Base-by-base conservation (phyloP, 1,284 basidiomycete genomes). In the Fomitopsis schrenkii region DNA sequence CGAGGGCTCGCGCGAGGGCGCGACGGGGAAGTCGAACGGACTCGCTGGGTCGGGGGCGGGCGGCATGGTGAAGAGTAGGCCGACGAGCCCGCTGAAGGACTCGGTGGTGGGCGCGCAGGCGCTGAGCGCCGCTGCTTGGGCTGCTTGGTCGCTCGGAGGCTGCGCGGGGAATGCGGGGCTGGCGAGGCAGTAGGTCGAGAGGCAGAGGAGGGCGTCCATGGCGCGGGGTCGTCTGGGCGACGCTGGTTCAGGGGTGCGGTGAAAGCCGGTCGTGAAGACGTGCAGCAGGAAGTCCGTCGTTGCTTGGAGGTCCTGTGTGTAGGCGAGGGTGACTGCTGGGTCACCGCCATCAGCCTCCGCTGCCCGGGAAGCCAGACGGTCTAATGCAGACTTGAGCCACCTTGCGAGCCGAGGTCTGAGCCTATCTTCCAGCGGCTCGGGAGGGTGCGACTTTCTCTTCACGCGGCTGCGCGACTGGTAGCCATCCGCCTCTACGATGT, bases 141-240 rank as follows among this genome's bases (percentile, higher is more conserved):
- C 19, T 12, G 35, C 35, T 12, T 26, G 33, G 35, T 38, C 52
- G 35, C 9, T 2, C 9, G 22, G 57, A 63, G 57, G 58, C 58
- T 55, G 66, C 38, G 35, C 65, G 48, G 46, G 41, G 38, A 68
- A 33, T 14, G 58, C 41, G 6, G 61, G 55, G 2, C 70, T 60
- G 8, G 71, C 59, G 26, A 74, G 62, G 42, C 72, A 71, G 57
- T 71, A 71, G 3, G 70, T 67, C 10, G 74, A 59, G 26, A 79
- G 66, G 44, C 69, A 66, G 1, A 67, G 66, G 19, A 79, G 64
- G 5, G 72, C 68, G 55, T 78, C 73, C 3, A 59, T 2, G 67
- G 59, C n/a, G 59, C 65, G 2, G 63, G 57, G 15, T 35, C 48
- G 48, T n/a, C 59, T 61, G 28, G 62, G 62, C 19, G 61, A 35